Conservation (phyloP, 2,329 filamentous ascomycete species). For the Thelonectria olida region DNA sequence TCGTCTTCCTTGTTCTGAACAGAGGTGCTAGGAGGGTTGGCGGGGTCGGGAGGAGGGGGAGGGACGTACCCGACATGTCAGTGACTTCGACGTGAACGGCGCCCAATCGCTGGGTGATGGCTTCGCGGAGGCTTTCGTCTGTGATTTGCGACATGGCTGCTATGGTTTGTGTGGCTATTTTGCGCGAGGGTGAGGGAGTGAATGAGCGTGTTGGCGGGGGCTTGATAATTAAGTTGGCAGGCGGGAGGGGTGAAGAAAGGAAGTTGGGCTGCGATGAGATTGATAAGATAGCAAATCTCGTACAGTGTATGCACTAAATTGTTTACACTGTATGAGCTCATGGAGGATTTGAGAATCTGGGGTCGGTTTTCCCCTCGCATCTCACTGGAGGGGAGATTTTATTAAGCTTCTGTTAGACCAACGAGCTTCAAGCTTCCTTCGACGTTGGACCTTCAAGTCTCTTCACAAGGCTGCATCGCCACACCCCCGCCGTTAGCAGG, state of each 20-base stretch:
- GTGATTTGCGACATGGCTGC: conserved; percentile 72
- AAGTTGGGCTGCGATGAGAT: conserved; percentile 42
- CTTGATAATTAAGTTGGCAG: neutral
- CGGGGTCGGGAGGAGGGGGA: conserved; percentile 10
- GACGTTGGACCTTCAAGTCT: no score
- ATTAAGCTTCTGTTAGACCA: neutral
- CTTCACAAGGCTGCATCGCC: no score
- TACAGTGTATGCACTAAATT: conserved; percentile 23
- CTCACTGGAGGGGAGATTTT: conserved; percentile 9
- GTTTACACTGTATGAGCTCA: conserved; percentile 48
- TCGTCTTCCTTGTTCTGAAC: no score
- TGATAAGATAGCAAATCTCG: conserved; percentile 49
- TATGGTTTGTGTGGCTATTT: neutral
- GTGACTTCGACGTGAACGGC: conserved; percentile 87
- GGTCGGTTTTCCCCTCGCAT: conserved; percentile 15
- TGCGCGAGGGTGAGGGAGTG: neutral
- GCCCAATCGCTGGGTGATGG: conserved; percentile 74
- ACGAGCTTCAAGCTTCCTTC: neutral
- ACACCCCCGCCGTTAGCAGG: no score
- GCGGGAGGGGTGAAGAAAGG: conserved; percentile 2
- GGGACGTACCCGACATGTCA: conserved; percentile 83
- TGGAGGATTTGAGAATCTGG: conserved; percentile 10
- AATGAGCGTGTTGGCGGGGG: neutral
- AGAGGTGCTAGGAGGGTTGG: conserved; percentile 10
- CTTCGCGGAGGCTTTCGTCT: conserved; percentile 73